Evolutionary conservation across 108 stramenopile species (phyloP).

Genomic region (Pseudonitzschia multistriata): DNA sequence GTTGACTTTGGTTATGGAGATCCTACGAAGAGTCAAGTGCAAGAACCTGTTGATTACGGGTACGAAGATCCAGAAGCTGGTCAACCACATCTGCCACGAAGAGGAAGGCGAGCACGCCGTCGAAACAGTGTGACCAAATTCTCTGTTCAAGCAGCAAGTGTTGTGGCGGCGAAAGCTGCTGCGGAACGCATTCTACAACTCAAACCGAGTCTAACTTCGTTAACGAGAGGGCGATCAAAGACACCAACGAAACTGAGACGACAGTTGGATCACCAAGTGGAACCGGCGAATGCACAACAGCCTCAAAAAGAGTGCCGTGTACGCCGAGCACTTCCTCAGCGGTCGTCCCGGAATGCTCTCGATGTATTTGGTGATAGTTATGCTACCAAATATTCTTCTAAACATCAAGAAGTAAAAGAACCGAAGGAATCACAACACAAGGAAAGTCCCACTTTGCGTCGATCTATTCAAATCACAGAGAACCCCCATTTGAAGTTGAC

Average conservation of each 20-base stretch:
- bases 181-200: slow-evolving; percentile 7
- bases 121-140: slow-evolving; percentile 15
- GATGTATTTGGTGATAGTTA: neutral
- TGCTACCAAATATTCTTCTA: neutral
- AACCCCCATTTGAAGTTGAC: neutral
- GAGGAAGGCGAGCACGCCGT: slow-evolving; percentile 3
- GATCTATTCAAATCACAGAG: no score
- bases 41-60: neutral
- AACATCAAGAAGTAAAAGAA: neutral
- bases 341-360: neutral
- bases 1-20: slow-evolving; percentile 22
- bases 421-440: neutral
- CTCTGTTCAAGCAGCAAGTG: slow-evolving; percentile 4
- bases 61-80: neutral
- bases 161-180: slow-evolving; percentile 11
- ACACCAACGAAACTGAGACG: neutral
- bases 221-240: neutral
- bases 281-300: neutral
- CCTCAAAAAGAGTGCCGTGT: neutral
- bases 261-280: neutral
- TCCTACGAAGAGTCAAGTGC: neutral
- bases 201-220: neutral
- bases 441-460: neutral
- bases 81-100: neutral
- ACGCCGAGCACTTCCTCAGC: neutral